Evolutionary conservation across 495 filamentous ascomycete genomes (phyloP).

Genomic region (Daldinia concentrica): DNA sequence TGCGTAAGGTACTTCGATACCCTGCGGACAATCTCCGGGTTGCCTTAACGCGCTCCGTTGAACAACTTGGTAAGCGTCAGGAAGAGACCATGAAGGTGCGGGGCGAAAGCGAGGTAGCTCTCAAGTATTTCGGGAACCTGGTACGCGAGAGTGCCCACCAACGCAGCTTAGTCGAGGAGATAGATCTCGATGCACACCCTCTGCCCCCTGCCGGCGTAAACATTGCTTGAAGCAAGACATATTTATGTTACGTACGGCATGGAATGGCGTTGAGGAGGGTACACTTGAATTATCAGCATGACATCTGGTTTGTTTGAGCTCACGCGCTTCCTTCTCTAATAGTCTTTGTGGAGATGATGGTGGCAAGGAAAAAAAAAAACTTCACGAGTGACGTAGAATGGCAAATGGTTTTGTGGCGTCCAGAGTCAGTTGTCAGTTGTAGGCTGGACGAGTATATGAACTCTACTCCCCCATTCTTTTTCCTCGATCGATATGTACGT

Average conservation of each 20-base stretch:
- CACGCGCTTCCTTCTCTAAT: conserved; percentile 10
- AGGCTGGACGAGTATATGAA: conserved; percentile 23
- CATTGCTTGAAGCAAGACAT: conserved; percentile 28
- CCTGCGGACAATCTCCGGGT: conserved; percentile 84
- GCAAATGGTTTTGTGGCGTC: conserved; percentile 22
- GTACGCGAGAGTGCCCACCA: conserved; percentile 78
- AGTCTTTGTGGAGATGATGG: conserved; percentile 16
- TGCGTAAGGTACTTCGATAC: conserved; percentile 84
- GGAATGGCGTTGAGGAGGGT: conserved; percentile 33
- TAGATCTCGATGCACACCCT: conserved; percentile 81
- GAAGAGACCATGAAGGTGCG: conserved; percentile 81
- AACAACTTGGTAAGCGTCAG: conserved; percentile 77
- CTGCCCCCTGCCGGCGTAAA: conserved; percentile 48
- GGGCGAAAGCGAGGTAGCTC: conserved; percentile 76
- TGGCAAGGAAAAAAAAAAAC: conserved; percentile 12
- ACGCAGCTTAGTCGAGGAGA: conserved; percentile 73
- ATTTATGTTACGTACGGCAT: conserved; percentile 19
- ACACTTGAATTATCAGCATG: conserved; percentile 23
- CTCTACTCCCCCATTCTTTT: conserved; percentile 25
- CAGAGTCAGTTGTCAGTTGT: conserved; percentile 7
- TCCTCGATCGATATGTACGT: conserved; percentile 23
- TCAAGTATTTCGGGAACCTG: conserved; percentile 88
- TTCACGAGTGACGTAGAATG: conserved; percentile 36
- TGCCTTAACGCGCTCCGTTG: conserved; percentile 80
- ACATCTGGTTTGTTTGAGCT: conserved; percentile 23